Conservation (phyloP, 1,284 basidiomycete genomes). For the Athelia sp. region DNA sequence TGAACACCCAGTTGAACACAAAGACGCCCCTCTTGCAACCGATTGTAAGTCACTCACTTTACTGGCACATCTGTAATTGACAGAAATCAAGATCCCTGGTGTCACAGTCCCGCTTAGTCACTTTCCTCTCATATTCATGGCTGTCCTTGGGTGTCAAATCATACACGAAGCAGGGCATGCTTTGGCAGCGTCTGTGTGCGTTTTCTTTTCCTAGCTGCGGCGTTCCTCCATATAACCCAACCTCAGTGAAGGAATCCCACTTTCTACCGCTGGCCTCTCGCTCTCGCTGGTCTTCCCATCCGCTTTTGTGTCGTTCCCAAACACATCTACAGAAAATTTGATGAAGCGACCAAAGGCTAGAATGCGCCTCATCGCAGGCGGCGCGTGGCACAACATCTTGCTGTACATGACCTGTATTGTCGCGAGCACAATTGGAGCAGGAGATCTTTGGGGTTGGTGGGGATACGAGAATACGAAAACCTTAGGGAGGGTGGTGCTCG, state of each 20-base stretch:
- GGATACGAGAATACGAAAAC: neutral
- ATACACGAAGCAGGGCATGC: neutral
- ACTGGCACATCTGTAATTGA: too few relatives aligned
- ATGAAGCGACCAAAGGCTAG: neutral
- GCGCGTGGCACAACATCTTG: neutral
- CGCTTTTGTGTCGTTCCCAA: neutral
- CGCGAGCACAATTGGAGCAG: neutral
- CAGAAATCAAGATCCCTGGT: slow-evolving; percentile 1
- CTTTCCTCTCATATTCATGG: neutral
- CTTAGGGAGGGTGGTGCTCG: neutral
- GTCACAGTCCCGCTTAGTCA: neutral
- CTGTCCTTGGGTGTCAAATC: neutral
- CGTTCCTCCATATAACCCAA: neutral
- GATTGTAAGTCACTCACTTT: neutral
- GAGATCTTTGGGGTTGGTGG: neutral
- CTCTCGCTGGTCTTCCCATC: neutral
- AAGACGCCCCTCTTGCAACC: neutral
- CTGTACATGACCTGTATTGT: neutral
- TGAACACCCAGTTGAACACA: neutral
- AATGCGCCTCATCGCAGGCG: neutral
- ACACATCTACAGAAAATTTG: neutral
- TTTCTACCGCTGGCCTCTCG: neutral
- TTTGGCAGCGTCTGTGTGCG: neutral
- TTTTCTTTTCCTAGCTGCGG: neutral
- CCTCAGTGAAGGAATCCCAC: neutral